Base-by-base conservation (phyloP, 2,329 filamentous ascomycete genomes). In the Trichoderma oligosporum region DNA sequence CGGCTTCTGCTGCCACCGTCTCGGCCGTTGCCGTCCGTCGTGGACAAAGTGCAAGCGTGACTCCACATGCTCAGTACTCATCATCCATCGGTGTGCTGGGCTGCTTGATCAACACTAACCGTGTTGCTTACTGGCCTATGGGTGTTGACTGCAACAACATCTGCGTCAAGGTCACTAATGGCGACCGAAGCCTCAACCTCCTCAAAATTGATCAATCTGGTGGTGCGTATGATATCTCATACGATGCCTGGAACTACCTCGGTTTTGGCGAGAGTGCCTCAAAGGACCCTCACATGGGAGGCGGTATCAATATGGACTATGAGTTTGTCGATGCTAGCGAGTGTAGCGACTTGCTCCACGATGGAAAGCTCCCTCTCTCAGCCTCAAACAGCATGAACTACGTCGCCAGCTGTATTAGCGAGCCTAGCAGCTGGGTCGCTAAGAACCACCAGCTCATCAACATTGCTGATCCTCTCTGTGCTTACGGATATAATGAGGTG, bases 231-330 rank as follows among this genome's bases (percentile, higher is more conserved):
- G 82, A 85, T 69, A 78, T 85, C 71, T 78, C 74, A 57, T 85
- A 84, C 73, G 82, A 84, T 61, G 81, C 82, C 51, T 85, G 81
- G 55, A 83, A 82, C 74, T 80, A 80, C 65, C 79, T 85, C 39
- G 70, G 70, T 63, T 79, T 75, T 29, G 82, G 82, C 61, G 65
- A 74, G 59, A 73, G 74, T 11, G 82, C 81, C 33, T 71, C 69
- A 6, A 66, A 74, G n/a, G 66, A 73, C 53, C 80, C 81, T 12
- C 70, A 73, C 3, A 60, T 66, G 24, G 81, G 81, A 58, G 82
- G 82, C 49, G 76, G 77, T 51, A 71, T 82, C 38, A 63, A 71
- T 36, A 82, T 83, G 74, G 68, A 76, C 44, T 83, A 76, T 65
- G 74, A 81, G 66, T 69, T 74, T 31, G 76, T 80, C 53, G 69